Conservation (phyloP, 139 green algal genomes). For the Dunaliella sp. region DNA sequence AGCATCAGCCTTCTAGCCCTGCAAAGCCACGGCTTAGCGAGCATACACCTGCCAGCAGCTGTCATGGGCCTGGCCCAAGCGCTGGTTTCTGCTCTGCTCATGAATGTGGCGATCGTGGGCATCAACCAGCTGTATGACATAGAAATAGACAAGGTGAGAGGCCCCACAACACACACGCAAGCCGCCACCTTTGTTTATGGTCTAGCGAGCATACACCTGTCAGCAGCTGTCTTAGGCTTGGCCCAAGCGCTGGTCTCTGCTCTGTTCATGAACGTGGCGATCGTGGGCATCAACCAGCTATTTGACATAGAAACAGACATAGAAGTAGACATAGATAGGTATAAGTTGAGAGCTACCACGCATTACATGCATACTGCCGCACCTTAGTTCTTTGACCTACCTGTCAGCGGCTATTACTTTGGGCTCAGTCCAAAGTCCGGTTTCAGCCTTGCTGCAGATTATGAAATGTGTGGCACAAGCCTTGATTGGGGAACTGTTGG, state of each 20-base stretch:
- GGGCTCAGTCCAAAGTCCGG: no score
- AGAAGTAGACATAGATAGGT: constrained; percentile 90
- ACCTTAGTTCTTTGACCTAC: no score
- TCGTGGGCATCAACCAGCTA: constrained; percentile 87
- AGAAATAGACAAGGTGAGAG: constrained; percentile 75
- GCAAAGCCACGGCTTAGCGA: constrained; percentile 11
- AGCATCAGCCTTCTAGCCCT: constrained; percentile 82
- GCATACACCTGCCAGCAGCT: background rate
- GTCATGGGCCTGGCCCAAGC: constrained; percentile 42
- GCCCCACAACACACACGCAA: no score
- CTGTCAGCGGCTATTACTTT: no score
- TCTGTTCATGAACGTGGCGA: constrained; percentile 92
- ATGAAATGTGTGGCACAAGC: no score
- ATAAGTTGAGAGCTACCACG: no score
- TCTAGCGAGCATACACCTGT: no score
- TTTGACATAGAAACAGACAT: no score
- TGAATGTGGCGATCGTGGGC: constrained; percentile 95
- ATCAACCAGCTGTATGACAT: constrained; percentile 85
- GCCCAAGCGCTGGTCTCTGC: constrained; percentile 72
- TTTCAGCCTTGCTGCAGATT: no score
- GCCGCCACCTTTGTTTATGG: no score
- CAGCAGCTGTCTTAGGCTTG: constrained; percentile 17
- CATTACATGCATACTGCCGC: no score
- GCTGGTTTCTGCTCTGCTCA: constrained; percentile 79
- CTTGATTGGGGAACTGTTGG: no score